phyloP scores from a whole-genome alignment of 495 filamentous ascomycete species.

The Paragyromitra xinjiangensis region DNA sequence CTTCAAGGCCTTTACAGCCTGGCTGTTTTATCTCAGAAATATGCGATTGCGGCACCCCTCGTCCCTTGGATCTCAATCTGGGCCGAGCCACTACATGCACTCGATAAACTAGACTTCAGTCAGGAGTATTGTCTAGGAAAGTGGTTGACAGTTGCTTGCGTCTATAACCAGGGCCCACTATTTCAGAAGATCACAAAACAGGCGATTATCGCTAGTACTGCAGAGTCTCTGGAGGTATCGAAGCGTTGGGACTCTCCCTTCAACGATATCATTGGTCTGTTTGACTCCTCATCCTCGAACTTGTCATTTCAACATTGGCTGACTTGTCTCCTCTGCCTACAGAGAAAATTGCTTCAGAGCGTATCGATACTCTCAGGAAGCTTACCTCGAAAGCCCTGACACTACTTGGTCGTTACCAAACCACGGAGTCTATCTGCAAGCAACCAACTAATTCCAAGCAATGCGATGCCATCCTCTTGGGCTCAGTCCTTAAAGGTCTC shows the following conservation, averaged over 20 bases:
- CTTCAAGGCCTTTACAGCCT: conserved; percentile 7
- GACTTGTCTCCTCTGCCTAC: not conserved
- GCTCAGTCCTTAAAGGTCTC: conserved; percentile 34
- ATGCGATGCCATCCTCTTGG: conserved; percentile 32
- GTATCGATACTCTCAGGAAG: conserved; percentile 21
- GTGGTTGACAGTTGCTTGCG: conserved; percentile 37
- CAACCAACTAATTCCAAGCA: conserved; percentile 1
- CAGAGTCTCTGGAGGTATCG: conserved; percentile 19
- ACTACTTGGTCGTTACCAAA: conserved; percentile 38
- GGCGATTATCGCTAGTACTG: conserved; percentile 33
- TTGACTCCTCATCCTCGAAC: not conserved
- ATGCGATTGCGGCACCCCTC: conserved; percentile 23
- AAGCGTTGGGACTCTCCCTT: conserved; percentile 4
- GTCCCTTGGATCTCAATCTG: conserved; percentile 41
- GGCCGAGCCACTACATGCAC: conserved; percentile 22
- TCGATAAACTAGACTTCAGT: conserved; percentile 20
- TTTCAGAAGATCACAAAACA: conserved; percentile 37
- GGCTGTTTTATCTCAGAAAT: conserved; percentile 33
- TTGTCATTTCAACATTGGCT: not conserved
- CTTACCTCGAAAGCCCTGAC: conserved; percentile 15
- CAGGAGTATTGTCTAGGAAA: conserved; percentile 10
- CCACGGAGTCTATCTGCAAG: conserved; percentile 18
- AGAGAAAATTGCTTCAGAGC: conserved; percentile 24
- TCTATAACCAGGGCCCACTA: conserved; percentile 31
- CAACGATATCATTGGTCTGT: conserved; percentile 36